Base-by-base conservation (phyloP, 1,139 yeast genomes). In the Hemisphaericaspora xylofermentans region DNA sequence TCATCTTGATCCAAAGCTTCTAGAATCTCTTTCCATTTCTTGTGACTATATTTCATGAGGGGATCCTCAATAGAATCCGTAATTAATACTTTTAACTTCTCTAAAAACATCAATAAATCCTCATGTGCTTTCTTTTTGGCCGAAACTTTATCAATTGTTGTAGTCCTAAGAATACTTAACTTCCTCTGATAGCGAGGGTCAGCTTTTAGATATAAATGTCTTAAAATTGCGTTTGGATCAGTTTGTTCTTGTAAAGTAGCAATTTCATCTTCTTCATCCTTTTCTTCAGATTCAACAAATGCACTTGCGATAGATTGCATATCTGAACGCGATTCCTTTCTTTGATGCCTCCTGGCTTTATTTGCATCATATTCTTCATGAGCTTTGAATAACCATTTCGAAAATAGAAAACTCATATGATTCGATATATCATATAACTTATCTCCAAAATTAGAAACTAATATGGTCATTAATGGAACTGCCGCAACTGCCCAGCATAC, bases 381-480 rank as follows among this genome's bases (percentile, higher is more conserved):
- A 9, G 43, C 42, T 16, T 39, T 33, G 32, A 44, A 47, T 14
- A 48, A 18, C 41, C 45, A 46, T 22, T 47, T 49, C 1, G 54
- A 49, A 39, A 51, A 48, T 32, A 49, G 49, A 41, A 27, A 49
- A 43, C 56, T 52, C 36, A 50, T 39, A 24, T 38, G 39, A 32
- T 54, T 56, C 8, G 62, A 64, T 29, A 54, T 35, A 26, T 61
- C 64, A 54, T 73, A 82, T 27, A 85, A 48, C 6, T 78, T 63
- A 52, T 85, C 94, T 45, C 91, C 87, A 35, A 84, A 65, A 42
- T 80, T 80, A 1, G 93, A 83, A 28, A 88, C 80, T 38, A 88
- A 68, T 14, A 84, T 82, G 0, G 96, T 85, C 94, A 88, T 88
- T 45, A 88, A 67, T 0, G 96, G 96, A 13, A 88, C 84, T 0